Percentiles rank a stretch among this genome's conserved stretches.
These are phyloP conservation scores for Tetrahymena malaccensis DNA, from an alignment of 73 alveolate species.

Conservation along the genomic window DNA sequence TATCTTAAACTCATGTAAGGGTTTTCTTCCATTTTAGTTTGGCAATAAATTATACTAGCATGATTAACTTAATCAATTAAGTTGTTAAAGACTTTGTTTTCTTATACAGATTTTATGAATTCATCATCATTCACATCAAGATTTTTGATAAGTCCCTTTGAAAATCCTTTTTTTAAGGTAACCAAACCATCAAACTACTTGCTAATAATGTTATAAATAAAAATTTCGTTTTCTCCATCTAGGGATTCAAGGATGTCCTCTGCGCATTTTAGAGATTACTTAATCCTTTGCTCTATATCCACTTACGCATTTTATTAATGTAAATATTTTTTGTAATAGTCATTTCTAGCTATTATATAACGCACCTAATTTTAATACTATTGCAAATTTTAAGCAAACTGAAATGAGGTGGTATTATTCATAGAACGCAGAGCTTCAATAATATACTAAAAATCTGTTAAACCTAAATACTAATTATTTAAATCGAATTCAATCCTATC, in stretches of 20 bases:
- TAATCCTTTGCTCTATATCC: background rate
- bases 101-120: background rate
- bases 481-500: background rate
- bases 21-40: background rate
- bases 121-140: background rate
- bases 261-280: background rate
- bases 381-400: background rate
- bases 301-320: background rate
- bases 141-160: background rate
- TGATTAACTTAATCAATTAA: background rate
- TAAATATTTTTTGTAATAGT: background rate
- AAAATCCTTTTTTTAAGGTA: background rate
- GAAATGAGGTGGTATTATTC: background rate
- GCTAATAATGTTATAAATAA: background rate
- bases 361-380: background rate
- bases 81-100: background rate
- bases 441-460: background rate
- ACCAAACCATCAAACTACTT: background rate
- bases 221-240: background rate
- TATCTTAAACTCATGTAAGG: background rate
- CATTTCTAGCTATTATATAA: background rate
- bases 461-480: background rate
- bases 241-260: background rate
- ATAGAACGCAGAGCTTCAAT: background rate
- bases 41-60: background rate